phyloP scores from a whole-genome alignment of 192 early-diverging fungal species.

The Coemansia sp. region DNA sequence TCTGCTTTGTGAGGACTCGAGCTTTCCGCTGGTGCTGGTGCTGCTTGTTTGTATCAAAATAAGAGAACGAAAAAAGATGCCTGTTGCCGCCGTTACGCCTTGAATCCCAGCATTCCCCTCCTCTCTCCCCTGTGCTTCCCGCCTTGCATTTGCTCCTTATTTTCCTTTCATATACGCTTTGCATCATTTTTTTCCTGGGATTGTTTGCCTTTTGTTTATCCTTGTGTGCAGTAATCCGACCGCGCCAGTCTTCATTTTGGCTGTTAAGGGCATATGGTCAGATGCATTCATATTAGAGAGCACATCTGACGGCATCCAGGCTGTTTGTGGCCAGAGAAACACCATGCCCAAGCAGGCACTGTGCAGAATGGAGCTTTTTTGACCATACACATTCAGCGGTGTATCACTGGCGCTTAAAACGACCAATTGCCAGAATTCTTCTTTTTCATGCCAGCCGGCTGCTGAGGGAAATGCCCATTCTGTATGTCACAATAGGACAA shows the following conservation, averaged over 20 bases:
- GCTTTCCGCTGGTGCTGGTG: not conserved
- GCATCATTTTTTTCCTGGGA: not conserved
- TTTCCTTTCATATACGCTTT: constrained; percentile 5
- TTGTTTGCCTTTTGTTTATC: not conserved
- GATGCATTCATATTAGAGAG: not conserved
- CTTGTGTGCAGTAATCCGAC: not conserved
- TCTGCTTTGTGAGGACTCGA: not conserved
- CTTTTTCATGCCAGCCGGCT: constrained; percentile 2
- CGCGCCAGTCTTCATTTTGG: not conserved
- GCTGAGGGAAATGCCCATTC: not conserved
- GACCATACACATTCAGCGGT: not conserved
- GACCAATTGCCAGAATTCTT: not conserved
- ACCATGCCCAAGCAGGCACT: not conserved
- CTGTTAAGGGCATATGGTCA: not conserved
- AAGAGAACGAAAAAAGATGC: not conserved
- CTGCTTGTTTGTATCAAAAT: not conserved
- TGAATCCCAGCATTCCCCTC: not conserved
- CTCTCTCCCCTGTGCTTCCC: not conserved
- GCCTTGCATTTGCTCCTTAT: not conserved
- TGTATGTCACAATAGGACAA: not conserved
- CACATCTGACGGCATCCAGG: not conserved
- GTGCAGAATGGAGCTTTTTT: not conserved
- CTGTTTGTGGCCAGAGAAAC: no score
- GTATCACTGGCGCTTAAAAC: not conserved
- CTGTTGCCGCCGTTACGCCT: not conserved